These are phyloP conservation scores for Protoeuglena noctilucae DNA, from an alignment of 139 green algal species.

Conservation along the genomic window DNA sequence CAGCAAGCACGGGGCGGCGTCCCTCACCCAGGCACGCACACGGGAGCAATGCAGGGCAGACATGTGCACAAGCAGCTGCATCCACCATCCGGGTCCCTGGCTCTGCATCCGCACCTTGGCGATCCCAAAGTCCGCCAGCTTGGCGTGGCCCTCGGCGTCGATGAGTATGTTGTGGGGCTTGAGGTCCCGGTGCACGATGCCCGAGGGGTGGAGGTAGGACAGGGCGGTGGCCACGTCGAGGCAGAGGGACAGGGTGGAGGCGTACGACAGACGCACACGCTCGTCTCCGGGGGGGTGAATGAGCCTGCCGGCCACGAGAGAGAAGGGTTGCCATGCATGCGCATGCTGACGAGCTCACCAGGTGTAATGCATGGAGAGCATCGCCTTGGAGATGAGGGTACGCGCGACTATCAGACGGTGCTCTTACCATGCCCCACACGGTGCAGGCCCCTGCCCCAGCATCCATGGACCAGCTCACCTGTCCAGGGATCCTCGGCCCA, in stretches of 20 bases:
- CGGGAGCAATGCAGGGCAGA: background rate
- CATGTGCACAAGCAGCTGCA: background rate
- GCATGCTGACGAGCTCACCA: too few relatives aligned
- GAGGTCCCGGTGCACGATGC: slow-evolving; percentile 2
- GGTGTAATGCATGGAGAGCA: too few relatives aligned
- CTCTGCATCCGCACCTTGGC: background rate
- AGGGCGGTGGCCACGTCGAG: slow-evolving; percentile 1
- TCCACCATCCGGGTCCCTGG: background rate
- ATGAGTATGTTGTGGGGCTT: slow-evolving; percentile 5
- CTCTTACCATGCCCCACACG: too few relatives aligned
- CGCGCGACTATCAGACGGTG: too few relatives aligned
- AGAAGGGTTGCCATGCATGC: too few relatives aligned
- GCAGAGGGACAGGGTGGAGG: too few relatives aligned
- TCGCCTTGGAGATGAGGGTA: too few relatives aligned
- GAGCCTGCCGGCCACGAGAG: too few relatives aligned
- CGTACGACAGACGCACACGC: too few relatives aligned
- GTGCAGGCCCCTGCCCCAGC: too few relatives aligned
- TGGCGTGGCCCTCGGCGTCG: background rate
- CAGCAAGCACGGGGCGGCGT: background rate
- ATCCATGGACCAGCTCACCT: too few relatives aligned
- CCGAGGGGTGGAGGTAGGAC: slow-evolving; percentile 1
- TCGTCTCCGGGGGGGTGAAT: too few relatives aligned
- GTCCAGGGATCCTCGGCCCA: slow-evolving; percentile 2
- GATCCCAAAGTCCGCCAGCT: slow-evolving; percentile 3
- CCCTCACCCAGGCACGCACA: background rate